Percentiles rank a stretch among this genome's conserved stretches.
Conservation (phyloP, 306 rosid species). For the Fragaria nilgerrensis region DNA sequence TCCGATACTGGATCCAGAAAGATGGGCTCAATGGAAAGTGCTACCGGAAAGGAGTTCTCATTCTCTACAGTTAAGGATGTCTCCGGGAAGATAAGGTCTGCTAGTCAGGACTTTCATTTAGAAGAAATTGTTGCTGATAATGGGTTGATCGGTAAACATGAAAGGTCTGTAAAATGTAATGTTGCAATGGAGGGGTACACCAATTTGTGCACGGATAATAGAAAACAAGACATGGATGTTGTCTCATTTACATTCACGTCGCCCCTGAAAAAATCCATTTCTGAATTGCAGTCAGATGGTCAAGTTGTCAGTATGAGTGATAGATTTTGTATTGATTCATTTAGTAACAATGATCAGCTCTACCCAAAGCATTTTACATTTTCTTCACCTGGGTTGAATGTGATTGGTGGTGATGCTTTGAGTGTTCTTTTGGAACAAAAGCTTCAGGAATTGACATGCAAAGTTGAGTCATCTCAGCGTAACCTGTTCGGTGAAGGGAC, state of each 20-base stretch:
- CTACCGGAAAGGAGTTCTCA: conserved; percentile 40
- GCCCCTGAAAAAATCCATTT: conserved; percentile 58
- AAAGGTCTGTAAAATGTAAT: conserved; percentile 56
- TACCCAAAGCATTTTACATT: conserved; percentile 35
- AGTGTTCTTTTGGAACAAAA: conserved; percentile 82
- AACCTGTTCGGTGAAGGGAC: conserved; percentile 39
- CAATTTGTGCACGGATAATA: conserved; percentile 38
- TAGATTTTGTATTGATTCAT: conserved; percentile 37
- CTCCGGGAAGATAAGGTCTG: conserved; percentile 39
- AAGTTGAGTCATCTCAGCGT: conserved; percentile 48
- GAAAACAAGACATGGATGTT: conserved; percentile 59
- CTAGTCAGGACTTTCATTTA: conserved; percentile 27
- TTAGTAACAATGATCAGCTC: conserved; percentile 33
- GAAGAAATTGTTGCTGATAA: conserved; percentile 39
- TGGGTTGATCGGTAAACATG: conserved; percentile 28
- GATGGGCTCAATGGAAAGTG: conserved; percentile 38
- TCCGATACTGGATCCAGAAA: conserved; percentile 43
- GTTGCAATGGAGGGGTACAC: conserved; percentile 42
- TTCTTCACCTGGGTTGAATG: conserved; percentile 45
- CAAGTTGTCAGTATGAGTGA: conserved; percentile 34
- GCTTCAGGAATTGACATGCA: conserved; percentile 69
- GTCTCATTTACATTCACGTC: conserved; percentile 87
- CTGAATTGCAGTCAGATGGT: conserved; percentile 38
- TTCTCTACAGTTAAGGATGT: conserved; percentile 33
- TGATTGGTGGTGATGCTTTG: conserved; percentile 57